These are phyloP conservation scores for Leccinum solheimii DNA, from an alignment of 1,284 basidiomycete species.

Conservation along the genomic window DNA sequence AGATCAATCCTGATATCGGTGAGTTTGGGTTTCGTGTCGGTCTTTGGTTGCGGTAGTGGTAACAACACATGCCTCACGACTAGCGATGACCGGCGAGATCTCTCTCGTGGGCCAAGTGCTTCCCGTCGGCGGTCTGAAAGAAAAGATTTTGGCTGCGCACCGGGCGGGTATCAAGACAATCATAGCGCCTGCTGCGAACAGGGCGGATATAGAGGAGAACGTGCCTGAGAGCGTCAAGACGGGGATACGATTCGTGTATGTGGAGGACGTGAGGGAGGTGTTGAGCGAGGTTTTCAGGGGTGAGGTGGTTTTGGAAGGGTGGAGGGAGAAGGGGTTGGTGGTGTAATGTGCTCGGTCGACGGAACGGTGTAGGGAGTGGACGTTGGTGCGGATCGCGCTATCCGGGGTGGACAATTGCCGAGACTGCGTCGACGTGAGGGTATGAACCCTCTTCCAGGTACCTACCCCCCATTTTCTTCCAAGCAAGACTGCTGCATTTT, in stretches of 20 bases:
- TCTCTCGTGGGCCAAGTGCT: slow-evolving; percentile 90
- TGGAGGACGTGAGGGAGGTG: slow-evolving; percentile 88
- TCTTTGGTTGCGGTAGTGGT: neutral
- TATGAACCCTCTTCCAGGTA: neutral
- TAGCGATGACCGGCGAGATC: slow-evolving; percentile 96
- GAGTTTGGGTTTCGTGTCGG: slow-evolving; percentile 27
- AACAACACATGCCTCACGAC: neutral
- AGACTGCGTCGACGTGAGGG: neutral
- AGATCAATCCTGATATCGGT: slow-evolving; percentile 86
- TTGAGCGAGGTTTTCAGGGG: slow-evolving; percentile 81
- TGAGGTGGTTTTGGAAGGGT: slow-evolving; percentile 58
- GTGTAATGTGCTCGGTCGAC: neutral
- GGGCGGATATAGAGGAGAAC: slow-evolving; percentile 92
- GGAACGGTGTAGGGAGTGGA: neutral
- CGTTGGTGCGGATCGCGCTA: neutral
- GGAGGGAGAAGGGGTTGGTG: slow-evolving; percentile 48
- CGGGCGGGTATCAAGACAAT: slow-evolving; percentile 89
- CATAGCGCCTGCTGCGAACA: slow-evolving; percentile 83
- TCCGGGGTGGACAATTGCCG: neutral
- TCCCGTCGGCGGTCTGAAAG: slow-evolving; percentile 91
- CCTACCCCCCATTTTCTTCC: neutral
- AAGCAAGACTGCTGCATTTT: neutral
- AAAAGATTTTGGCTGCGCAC: slow-evolving; percentile 94
- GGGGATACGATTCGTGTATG: slow-evolving; percentile 91
- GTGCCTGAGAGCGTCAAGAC: slow-evolving; percentile 93